These are phyloP conservation scores for Cordyceps tenuipes DNA, from an alignment of 2,329 filamentous ascomycete genomes.

Conservation along the genomic window DNA sequence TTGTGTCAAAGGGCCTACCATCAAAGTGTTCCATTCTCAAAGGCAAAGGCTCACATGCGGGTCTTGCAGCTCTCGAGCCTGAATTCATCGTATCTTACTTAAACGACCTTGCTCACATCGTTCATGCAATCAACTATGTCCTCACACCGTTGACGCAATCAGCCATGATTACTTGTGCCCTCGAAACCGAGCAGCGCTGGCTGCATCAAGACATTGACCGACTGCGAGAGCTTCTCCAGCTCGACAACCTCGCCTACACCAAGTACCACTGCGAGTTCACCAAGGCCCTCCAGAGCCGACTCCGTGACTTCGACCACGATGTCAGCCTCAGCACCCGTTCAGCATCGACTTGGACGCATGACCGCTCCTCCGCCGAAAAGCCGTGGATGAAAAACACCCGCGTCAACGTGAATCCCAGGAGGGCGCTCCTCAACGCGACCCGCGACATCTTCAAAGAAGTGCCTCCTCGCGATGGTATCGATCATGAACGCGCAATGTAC, in stretches of 20 bases:
- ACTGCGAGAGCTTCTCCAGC: constrained; percentile 21
- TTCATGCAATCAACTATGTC: too few relatives aligned
- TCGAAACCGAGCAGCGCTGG: constrained; percentile 29
- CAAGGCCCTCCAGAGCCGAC: constrained; percentile 22
- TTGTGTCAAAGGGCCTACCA: too few relatives aligned
- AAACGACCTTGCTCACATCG: too few relatives aligned
- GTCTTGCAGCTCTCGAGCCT: too few relatives aligned
- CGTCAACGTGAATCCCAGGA: constrained; percentile 20
- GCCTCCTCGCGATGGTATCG: constrained; percentile 22
- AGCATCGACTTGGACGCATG: too few relatives aligned
- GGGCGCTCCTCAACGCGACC: constrained; percentile 19
- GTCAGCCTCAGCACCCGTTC: too few relatives aligned
- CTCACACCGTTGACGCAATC: neutral
- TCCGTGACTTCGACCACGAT: constrained; percentile 24
- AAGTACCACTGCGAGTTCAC: constrained; percentile 26
- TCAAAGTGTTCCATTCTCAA: too few relatives aligned
- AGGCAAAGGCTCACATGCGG: too few relatives aligned
- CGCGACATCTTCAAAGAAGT: constrained; percentile 20
- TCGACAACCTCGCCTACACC: constrained; percentile 12
- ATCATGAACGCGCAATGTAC: constrained; percentile 19
- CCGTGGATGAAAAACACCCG: too few relatives aligned
- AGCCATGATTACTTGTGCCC: constrained; percentile 24
- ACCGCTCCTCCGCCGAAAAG: too few relatives aligned
- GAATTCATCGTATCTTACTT: too few relatives aligned
- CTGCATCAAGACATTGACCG: constrained; percentile 19